Percentiles rank a stretch among this genome's conserved stretches.
Evolutionary conservation across 495 filamentous ascomycete species (phyloP).

Genomic region (Daldinia decipiens): DNA sequence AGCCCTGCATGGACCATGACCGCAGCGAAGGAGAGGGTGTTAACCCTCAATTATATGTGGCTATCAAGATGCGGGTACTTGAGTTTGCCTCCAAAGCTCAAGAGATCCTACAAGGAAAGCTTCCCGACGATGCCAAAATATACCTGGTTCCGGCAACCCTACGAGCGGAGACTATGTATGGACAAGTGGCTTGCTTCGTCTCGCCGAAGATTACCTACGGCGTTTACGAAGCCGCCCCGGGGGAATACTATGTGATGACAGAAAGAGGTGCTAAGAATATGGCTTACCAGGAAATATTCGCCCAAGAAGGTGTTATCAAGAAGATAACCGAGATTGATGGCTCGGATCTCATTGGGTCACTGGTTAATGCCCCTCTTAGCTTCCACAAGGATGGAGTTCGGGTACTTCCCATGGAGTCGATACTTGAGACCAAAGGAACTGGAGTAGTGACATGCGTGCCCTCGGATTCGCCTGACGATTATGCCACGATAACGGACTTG

Average conservation of each 20-base stretch:
- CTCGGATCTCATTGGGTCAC: conserved; percentile 82
- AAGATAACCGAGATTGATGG: conserved; percentile 78
- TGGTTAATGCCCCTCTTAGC: conserved; percentile 90
- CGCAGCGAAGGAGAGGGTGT: conserved; percentile 91
- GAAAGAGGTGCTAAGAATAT: conserved; percentile 93
- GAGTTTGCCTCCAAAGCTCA: conserved; percentile 82
- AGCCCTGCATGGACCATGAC: conserved; percentile 98
- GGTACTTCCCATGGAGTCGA: conserved; percentile 93
- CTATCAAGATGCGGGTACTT: conserved; percentile 86
- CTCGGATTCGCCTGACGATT: conserved; percentile 95
- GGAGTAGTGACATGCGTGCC: conserved; percentile 96
- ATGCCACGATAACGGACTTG: conserved; percentile 85
- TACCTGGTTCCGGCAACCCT: conserved; percentile 93
- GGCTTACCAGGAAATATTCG: conserved; percentile 91
- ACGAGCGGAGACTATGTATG: conserved; percentile 98
- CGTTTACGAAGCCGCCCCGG: conserved; percentile 83
- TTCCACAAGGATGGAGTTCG: conserved; percentile 79
- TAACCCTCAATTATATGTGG: conserved; percentile 90
- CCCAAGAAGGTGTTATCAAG: conserved; percentile 75
- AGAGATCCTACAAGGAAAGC: conserved; percentile 74
- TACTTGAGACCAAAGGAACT: conserved; percentile 92
- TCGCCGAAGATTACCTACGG: conserved; percentile 92
- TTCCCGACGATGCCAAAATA: conserved; percentile 83
- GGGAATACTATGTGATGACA: conserved; percentile 86
- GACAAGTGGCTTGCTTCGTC: conserved; percentile 95